These are phyloP conservation scores for Cystofilobasidium ferigula DNA, from an alignment of 768 basidiomycete genomes.

Conservation along the genomic window DNA sequence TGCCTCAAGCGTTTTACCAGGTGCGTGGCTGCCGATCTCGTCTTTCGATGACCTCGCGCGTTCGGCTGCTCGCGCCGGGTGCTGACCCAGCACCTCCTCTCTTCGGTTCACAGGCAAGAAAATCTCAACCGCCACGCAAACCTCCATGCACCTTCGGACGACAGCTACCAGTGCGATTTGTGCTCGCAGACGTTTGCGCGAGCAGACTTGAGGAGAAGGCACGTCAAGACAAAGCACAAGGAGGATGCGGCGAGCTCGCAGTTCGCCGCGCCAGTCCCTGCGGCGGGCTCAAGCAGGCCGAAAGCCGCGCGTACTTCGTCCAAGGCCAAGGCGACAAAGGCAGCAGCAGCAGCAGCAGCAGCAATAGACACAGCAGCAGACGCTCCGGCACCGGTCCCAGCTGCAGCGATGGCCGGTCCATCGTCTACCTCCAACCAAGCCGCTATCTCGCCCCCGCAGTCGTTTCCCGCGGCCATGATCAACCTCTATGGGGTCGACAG, in stretches of 20 bases:
- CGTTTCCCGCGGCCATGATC: background rate
- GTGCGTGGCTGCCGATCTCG: slow-evolving; percentile 20
- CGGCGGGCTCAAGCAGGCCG: background rate
- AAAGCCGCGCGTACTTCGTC: background rate
- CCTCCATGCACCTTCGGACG: slow-evolving; percentile 12
- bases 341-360: background rate
- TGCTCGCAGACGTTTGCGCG: slow-evolving; percentile 28
- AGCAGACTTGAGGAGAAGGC: slow-evolving; percentile 27
- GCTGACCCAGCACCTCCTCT: background rate
- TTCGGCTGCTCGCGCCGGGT: background rate
- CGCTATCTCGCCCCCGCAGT: background rate
- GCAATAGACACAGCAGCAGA: background rate
- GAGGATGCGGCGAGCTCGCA: slow-evolving; percentile 8
- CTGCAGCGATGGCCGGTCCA: too few relatives aligned
- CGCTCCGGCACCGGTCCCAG: too few relatives aligned
- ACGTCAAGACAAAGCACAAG: slow-evolving; percentile 29
- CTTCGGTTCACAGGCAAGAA: slow-evolving; percentile 20
- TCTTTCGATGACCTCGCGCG: background rate
- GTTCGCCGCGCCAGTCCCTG: background rate
- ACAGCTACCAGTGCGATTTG: slow-evolving; percentile 23
- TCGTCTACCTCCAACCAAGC: background rate
- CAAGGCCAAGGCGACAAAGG: background rate
- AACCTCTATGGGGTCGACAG: background rate
- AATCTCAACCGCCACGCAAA: slow-evolving; percentile 31
- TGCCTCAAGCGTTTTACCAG: slow-evolving; percentile 31